Base-by-base conservation (phyloP, 176 grass and related monocot genomes). In the Oryza longistaminata region DNA sequence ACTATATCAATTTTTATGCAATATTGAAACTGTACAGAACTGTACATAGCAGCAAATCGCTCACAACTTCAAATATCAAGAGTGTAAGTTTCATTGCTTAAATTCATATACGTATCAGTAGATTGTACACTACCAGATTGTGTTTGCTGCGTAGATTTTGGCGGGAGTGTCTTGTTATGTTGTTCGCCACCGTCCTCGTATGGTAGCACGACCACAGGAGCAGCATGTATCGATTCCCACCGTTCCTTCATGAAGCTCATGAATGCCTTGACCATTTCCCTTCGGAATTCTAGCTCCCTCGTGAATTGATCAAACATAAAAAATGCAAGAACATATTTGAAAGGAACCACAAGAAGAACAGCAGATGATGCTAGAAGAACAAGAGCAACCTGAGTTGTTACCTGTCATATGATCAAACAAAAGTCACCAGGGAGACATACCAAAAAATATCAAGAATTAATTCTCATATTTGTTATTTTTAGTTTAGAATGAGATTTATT, bases 191-290 rank as follows among this genome's bases (percentile, higher is more conserved):
- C 9, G 8, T 62, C 83, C 78, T 95, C 88, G 22, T 95, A 94
- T 12, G 96, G 96, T 53, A 98, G 46, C 48, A 98, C 80, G 39
- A 85, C 74, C 43, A 98, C 93, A 55, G 93, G 88, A 14, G 91
- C 92, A 75, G 96, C 96, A 82, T 94, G 91, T 79, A 98, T 81
- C 0, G 93, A 93, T 31, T 87, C 91, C 96, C 93, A 98, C 5
- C 90, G 84, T 78, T 98, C 96, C 55, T 85, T 92, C 82, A 94
- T 4, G 21, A 95, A 89, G 39, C 11, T 85, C 77, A 37, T 74
- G 70, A 98, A 95, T 25, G 91, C 91, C 55, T 82, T 85, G 39
- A 95, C 96, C 93, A 81, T 95, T 76, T 93, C 89, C 50, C 86
- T 90, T 46, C 93, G 83, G 65, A 98, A 95, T 40, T 90, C 88